Evolutionary conservation across 441 rosid genomes (phyloP), one percentile per base, ranked within the genome.

Genomic region (Geranium incanum): DNA sequence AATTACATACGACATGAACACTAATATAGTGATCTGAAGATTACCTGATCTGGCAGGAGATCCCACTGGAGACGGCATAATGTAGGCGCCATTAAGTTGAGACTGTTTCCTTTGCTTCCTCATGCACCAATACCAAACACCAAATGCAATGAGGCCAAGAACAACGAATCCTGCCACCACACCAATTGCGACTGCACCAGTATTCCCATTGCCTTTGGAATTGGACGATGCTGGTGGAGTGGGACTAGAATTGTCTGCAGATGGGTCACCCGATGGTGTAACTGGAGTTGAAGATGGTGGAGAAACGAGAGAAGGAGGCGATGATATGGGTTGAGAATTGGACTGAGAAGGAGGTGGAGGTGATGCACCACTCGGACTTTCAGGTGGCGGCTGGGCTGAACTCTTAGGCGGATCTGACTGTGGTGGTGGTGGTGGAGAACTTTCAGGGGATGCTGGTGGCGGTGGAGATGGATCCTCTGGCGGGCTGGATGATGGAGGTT

Each of bases 41-140:
- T 72, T 83, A 93, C 98, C 97, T 85, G 95, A 71, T 83, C 78
- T 81, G 52, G 87, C 69, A 67, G 89, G 83, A 74, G 91, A 83
- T 68, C 71, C 81, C 57, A 73, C 16, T n/a, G 88, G 87, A 11
- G 97, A 83, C 2, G 97, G 93, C 86, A 84, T 78, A 39, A 85
- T 75, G 75, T 86, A 82, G 75, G 81, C 91, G 72, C 91, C 90
- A 66, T 78, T 78, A 23, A 75, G 79, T 67, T 79, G 64, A 63
- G 83, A 66, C 64, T 60, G 50, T 43, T 43, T 74, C 75, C 72
- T 80, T 80, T 76, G 88, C 81, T 83, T 86, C 55, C 81, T 80
- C 83, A 78, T 87, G 76, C 74, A 81, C 68, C 83, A 28, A 80
- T 87, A 86, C 83, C 89, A 90, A 5, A 82, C 72, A 77, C 75